A percentile compares a stretch with the other conserved stretches of the same genome.
Evolutionary conservation across 768 basidiomycete genomes (phyloP).

Genomic region (Suillus discolor): DNA sequence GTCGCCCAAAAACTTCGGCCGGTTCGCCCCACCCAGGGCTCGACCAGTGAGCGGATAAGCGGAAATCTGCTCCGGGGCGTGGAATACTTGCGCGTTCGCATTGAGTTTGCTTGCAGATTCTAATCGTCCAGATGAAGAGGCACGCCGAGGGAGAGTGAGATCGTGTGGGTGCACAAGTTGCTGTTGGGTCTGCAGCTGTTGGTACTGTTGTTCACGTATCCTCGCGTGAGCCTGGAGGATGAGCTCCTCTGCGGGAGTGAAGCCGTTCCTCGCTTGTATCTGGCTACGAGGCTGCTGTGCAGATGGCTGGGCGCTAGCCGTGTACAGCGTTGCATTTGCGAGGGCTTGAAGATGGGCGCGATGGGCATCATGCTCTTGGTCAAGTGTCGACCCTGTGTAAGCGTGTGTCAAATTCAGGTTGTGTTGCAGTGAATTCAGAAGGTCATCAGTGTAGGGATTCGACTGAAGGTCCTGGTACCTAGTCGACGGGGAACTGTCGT

Average conservation of each 20-base stretch:
- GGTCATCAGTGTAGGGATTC: slow-evolving; percentile 41
- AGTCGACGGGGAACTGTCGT: slow-evolving; percentile 19
- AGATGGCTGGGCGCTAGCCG: slow-evolving; percentile 14
- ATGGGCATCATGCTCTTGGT: slow-evolving; percentile 18
- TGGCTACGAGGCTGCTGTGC: slow-evolving; percentile 24
- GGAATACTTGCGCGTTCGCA: slow-evolving; percentile 13
- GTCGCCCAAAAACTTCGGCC: slow-evolving; percentile 19
- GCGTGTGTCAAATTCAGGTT: slow-evolving; percentile 20
- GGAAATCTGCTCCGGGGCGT: slow-evolving; percentile 5
- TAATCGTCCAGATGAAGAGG: neutral
- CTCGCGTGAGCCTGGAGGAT: slow-evolving; percentile 58
- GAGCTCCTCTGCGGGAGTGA: slow-evolving; percentile 68
- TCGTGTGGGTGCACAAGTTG: neutral
- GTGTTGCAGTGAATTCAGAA: slow-evolving; percentile 38
- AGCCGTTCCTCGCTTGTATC: slow-evolving; percentile 51
- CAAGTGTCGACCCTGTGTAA: slow-evolving; percentile 18
- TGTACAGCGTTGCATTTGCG: slow-evolving; percentile 19
- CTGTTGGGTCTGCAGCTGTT: slow-evolving; percentile 20
- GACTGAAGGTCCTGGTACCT: slow-evolving; percentile 22
- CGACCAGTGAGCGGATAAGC: slow-evolving; percentile 1
- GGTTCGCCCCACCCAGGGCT: neutral
- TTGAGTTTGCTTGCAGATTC: slow-evolving; percentile 14
- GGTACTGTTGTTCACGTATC: slow-evolving; percentile 17
- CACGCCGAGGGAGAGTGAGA: neutral
- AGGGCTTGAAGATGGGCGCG: slow-evolving; percentile 27